Evolutionary conservation across 2,329 filamentous ascomycete species (phyloP).

Genomic region (Monosporascus sp.): DNA sequence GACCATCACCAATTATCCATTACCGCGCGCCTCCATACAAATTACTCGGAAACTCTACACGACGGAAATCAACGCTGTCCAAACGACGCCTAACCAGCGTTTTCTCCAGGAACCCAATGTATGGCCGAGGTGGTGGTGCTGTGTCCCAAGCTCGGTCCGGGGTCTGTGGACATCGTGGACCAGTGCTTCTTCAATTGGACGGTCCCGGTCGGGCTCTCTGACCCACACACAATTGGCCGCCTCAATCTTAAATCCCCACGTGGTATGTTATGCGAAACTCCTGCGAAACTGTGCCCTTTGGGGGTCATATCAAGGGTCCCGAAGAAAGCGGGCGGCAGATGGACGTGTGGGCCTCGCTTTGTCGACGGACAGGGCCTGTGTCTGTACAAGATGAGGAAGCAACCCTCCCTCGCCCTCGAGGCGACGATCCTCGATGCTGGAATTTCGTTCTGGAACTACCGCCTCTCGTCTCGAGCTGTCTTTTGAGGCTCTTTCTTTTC

Average conservation of each 20-base stretch:
- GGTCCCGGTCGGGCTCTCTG: not conserved
- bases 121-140: not conserved
- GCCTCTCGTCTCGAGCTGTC: not conserved
- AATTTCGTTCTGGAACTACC: not conserved
- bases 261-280: not conserved
- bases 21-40: not conserved
- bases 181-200: not conserved
- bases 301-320: not conserved
- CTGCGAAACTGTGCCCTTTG: no score
- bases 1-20: not conserved
- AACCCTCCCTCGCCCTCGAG: not conserved
- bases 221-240: not conserved
- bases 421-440: not conserved
- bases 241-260: not conserved
- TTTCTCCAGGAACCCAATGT: not conserved
- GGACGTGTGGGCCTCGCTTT: not conserved
- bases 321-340: not conserved
- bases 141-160: not conserved
- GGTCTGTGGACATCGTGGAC: not conserved
- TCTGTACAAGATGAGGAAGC: not conserved
- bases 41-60: not conserved
- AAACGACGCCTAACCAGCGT: not conserved
- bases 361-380: no score
- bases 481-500: slow-evolving; percentile 1
- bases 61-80: not conserved